Base-by-base conservation (phyloP, 805 yeast genomes). In the Saccharomycopsis sp. region DNA sequence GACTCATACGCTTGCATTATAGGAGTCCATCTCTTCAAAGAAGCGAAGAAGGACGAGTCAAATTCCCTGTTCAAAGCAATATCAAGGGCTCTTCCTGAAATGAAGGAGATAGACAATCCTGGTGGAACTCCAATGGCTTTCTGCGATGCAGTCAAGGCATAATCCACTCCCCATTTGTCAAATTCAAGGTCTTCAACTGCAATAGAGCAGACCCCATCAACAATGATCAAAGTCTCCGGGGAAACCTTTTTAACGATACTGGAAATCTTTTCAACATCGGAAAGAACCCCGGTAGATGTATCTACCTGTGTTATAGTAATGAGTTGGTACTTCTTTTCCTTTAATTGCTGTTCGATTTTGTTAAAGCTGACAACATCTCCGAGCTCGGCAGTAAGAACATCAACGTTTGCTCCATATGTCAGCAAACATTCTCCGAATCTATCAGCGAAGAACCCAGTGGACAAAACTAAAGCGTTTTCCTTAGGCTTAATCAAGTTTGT, bases 51-150 rank as follows among this genome's bases (percentile, higher is more conserved):
- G 58, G 66, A 76, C 66, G 59, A 68, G 64, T 69, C 71, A 59
- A 78, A 73, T 66, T 81, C 75, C 68, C 81, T 79, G 17, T 68
- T 65, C 57, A 83, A 70, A 1, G 89, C 86, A 66, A 80, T 81
- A 5, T 73, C 72, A 41, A 91, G 73, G 12, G 96, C 97, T 66
- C 96, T 82, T 57, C 77, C 82, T 24, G 94, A 85, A 19, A 90
- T 84, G 70, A 82, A 80, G 41, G 87, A 83, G 66, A 93, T 80
- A 17, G 93, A 84, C 65, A 93, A 79, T 17, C 99, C 99, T 5
- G 97, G 85, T 56, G 98, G 97, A 29, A 87, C 94, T 56, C 97
- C 97, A 65, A 93, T 76, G 29, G 97, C 98, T 77, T 93, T 93
- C 72, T 92, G 98, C 20, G 97, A 90, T 1, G 96, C 98, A 53